phyloP scores from a whole-genome alignment of 139 green algal genomes.

The Eudorina sp. region DNA sequence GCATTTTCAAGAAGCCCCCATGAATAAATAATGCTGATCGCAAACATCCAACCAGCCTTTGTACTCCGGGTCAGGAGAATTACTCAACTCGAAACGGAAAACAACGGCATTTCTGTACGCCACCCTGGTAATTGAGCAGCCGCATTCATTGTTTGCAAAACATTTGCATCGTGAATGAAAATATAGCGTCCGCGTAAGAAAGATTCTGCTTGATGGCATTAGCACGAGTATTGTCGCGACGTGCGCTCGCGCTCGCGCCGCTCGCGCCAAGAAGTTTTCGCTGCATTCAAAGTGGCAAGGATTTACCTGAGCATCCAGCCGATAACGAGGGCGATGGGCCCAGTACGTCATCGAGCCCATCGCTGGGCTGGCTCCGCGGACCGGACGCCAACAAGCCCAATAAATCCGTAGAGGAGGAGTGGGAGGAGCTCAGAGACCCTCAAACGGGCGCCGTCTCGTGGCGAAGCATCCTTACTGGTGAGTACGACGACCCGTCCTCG shows the following conservation, averaged over 20 bases:
- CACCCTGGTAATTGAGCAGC: too few relatives aligned
- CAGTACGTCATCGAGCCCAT: slow-evolving; percentile 4
- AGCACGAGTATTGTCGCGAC: background rate
- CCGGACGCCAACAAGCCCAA: slow-evolving; percentile 34
- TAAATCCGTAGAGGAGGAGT: slow-evolving; percentile 26
- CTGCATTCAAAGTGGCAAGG: background rate
- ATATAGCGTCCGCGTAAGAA: too few relatives aligned
- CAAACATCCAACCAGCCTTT: too few relatives aligned
- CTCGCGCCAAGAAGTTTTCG: background rate
- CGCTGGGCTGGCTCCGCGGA: slow-evolving; percentile 18
- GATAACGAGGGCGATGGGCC: background rate
- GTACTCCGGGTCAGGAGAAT: too few relatives aligned
- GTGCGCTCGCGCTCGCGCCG: background rate
- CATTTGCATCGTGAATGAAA: too few relatives aligned
- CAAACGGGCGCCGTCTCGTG: background rate
- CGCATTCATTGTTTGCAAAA: too few relatives aligned
- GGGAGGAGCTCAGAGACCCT: slow-evolving; percentile 15
- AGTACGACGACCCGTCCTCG: background rate
- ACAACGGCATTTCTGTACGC: too few relatives aligned
- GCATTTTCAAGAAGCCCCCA: too few relatives aligned
- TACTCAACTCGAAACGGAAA: too few relatives aligned
- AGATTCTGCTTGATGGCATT: too few relatives aligned
- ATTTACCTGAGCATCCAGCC: background rate
- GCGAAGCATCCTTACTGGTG: slow-evolving; percentile 35
- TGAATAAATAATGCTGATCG: too few relatives aligned